Evolutionary conservation across 1,284 basidiomycete species (phyloP).

Genomic region (Cryptococcus maquisensis): DNA sequence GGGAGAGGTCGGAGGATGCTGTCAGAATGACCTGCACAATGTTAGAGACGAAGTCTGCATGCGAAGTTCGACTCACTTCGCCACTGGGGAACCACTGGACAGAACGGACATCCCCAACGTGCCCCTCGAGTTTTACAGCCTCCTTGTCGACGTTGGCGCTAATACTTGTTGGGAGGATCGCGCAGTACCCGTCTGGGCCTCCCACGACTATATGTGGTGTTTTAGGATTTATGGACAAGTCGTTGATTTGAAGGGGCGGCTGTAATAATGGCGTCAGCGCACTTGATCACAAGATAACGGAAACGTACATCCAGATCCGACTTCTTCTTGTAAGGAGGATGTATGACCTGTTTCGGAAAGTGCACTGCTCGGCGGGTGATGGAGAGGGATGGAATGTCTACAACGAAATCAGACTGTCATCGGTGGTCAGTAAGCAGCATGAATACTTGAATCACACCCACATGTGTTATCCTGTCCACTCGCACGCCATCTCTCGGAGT

Average conservation of each 20-base stretch:
- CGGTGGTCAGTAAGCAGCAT: background rate
- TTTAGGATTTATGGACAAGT: conserved; percentile 39
- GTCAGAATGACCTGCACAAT: conserved; percentile 46
- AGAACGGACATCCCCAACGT: conserved; percentile 49
- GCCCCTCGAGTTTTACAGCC: conserved; percentile 42
- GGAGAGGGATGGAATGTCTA: conserved; percentile 27
- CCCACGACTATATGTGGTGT: conserved; percentile 39
- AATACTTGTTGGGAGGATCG: conserved; percentile 30
- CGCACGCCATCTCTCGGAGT: conserved; percentile 30
- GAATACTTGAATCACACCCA: conserved; percentile 10
- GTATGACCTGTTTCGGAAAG: conserved; percentile 41
- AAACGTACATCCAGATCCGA: conserved; percentile 27
- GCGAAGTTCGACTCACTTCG: conserved; percentile 20
- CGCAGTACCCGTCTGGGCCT: conserved; percentile 47
- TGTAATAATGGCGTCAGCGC: conserved; percentile 8
- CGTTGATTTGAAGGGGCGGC: conserved; percentile 42
- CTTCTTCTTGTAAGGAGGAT: conserved; percentile 34
- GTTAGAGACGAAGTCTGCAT: background rate
- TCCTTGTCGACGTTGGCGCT: conserved; percentile 8
- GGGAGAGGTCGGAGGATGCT: conserved; percentile 45
- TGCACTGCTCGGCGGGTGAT: conserved; percentile 23
- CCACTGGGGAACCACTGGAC: conserved; percentile 46
- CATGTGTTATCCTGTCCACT: conserved; percentile 33
- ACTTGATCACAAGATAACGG: background rate
- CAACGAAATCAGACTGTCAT: conserved; percentile 31